Conservation (phyloP, 2,329 filamentous ascomycete genomes). For the Neonectria sp. region DNA sequence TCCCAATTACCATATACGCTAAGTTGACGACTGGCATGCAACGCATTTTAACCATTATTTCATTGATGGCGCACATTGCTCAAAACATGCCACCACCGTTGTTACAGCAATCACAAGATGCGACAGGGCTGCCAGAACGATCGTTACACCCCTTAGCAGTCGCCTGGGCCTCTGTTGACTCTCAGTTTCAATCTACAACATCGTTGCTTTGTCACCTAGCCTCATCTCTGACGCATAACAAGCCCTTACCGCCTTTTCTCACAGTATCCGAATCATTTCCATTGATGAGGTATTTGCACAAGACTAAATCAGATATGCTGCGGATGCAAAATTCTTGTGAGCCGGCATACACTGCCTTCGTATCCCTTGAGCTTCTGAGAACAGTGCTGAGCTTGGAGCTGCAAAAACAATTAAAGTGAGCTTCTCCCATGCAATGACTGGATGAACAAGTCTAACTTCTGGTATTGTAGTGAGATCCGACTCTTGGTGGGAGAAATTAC, state of each 20-base stretch:
- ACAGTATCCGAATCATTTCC: conserved; percentile 20
- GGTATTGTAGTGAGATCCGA: conserved; percentile 15
- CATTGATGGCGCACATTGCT: conserved; percentile 28
- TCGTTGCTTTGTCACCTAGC: conserved; percentile 29
- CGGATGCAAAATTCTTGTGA: conserved; percentile 20
- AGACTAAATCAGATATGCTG: conserved; percentile 18
- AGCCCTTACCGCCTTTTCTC: conserved; percentile 26
- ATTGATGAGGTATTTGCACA: conserved; percentile 9
- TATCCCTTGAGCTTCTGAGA: conserved; percentile 28
- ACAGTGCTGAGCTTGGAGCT: conserved; percentile 28
- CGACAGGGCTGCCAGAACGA: not conserved
- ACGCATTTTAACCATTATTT: conserved; percentile 25
- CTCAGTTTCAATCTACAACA: conserved; percentile 24
- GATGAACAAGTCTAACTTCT: not conserved
- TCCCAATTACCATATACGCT: conserved; percentile 23
- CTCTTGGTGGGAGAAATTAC: conserved; percentile 16
- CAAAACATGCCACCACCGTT: conserved; percentile 23
- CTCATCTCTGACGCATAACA: conserved; percentile 22
- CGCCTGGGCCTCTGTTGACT: conserved; percentile 18
- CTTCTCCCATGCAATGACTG: not conserved
- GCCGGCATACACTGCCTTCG: conserved; percentile 25
- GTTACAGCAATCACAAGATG: not conserved
- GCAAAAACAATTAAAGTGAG: conserved; percentile 31
- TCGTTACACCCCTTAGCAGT: conserved; percentile 11
- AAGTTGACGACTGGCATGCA: conserved; percentile 27